Evolutionary conservation across 2,329 filamentous ascomycete species (phyloP).

Genomic region (Graphiopsis chlorocephala): DNA sequence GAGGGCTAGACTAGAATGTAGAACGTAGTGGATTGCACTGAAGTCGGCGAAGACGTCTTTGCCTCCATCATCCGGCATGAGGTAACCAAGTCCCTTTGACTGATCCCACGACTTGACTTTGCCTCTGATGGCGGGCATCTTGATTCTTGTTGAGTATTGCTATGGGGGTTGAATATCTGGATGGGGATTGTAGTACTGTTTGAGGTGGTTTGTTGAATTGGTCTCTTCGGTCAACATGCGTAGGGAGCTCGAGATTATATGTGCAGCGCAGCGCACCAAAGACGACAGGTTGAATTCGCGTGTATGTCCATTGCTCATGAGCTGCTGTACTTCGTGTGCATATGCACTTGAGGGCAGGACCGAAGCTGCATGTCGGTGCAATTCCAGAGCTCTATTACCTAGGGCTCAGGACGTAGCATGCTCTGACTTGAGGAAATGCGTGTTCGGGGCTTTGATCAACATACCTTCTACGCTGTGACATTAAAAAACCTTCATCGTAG

Average conservation of each 20-base stretch:
- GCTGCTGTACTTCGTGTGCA: not conserved
- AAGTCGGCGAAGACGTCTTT: not conserved
- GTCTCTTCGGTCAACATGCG: not conserved
- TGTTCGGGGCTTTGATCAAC: not conserved
- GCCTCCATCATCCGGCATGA: not conserved
- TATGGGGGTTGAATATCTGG: not conserved
- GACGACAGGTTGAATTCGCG: not conserved
- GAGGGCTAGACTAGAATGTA: not conserved
- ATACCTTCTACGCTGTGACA: not conserved
- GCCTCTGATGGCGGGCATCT: not conserved
- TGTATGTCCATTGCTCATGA: not conserved
- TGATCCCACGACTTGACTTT: not conserved
- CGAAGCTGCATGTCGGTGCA: not conserved
- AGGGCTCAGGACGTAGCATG: not conserved
- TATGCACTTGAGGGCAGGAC: not conserved
- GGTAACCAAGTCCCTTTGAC: not conserved
- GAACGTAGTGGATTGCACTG: not conserved
- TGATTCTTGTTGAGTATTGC: not conserved
- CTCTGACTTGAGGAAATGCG: not conserved
- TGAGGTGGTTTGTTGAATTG: not conserved
- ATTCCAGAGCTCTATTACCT: not conserved
- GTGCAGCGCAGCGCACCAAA: not conserved
- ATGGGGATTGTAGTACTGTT: not conserved
- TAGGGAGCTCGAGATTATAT: not conserved
- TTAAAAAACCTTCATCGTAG: not conserved